phyloP scores from a whole-genome alignment of 192 early-diverging fungal species.

The Paraglomus brasilianum region DNA sequence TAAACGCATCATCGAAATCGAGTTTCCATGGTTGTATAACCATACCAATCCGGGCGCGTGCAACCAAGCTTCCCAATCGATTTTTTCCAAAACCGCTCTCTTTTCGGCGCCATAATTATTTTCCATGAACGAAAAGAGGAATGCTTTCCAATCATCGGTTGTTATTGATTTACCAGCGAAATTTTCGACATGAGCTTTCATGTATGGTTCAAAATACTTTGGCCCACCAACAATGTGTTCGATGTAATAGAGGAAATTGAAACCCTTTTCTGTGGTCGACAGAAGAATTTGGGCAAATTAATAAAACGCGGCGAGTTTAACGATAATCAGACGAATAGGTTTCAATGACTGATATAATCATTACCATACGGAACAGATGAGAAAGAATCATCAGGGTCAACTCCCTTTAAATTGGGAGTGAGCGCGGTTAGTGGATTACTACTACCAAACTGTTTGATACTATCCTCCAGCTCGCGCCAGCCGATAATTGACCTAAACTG shows the following conservation, averaged over 20 bases:
- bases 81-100: slow-evolving; percentile 66
- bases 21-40: not conserved
- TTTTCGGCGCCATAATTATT: slow-evolving; percentile 61
- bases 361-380: slow-evolving; percentile 81
- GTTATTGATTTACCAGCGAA: slow-evolving; percentile 89
- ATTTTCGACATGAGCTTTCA: slow-evolving; percentile 74
- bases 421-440: slow-evolving; percentile 69
- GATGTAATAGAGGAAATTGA: slow-evolving; percentile 89
- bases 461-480: slow-evolving; percentile 68
- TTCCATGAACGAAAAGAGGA: slow-evolving; percentile 77
- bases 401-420: slow-evolving; percentile 64
- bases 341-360: not conserved
- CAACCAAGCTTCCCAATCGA: slow-evolving; percentile 94
- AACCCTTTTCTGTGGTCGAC: slow-evolving; percentile 79
- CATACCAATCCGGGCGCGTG: slow-evolving; percentile 80
- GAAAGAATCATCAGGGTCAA: slow-evolving; percentile 85
- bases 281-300: slow-evolving; percentile 26
- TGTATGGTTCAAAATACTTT: slow-evolving; percentile 81
- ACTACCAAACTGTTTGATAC: slow-evolving; percentile 63
- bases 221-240: slow-evolving; percentile 86
- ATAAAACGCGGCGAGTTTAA: not conserved
- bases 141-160: slow-evolving; percentile 85
- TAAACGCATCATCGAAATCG: not conserved
- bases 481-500: slow-evolving; percentile 91
- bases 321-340: not conserved